Base-by-base conservation (phyloP, 2,329 filamentous ascomycete genomes). In the Paecilomyces fulvus region DNA sequence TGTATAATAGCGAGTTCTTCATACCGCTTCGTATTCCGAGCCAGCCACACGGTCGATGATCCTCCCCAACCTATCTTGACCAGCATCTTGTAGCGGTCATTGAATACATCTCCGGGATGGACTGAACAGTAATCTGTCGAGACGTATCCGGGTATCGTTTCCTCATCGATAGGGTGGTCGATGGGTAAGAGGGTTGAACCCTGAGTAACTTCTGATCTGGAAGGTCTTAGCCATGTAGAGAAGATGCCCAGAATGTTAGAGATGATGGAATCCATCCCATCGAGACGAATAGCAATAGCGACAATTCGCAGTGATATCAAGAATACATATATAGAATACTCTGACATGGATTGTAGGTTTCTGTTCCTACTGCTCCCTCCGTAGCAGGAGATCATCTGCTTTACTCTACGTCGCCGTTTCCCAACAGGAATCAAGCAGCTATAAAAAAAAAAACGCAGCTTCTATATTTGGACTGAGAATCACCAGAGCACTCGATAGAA, bases 141-240 rank as follows among this genome's bases (percentile, higher is more conserved):
- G 14, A 21, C 25, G 10, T 49, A 49, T 25, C 21, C 48, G 1
- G 48, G 48, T 9, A 70, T 59, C 1, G 59, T 59, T 54, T 77
- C 76, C 56, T 79, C 75, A 43, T 78, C 74, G 17, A 75, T 59
- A 9, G 58, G 60, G 55, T 61, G 50, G 9, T 56, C 25, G 10
- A 55, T 55, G 14, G 37, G 55, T 10, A 59, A n/a, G 3, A 23
- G 48, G 8, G 37, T 43, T 7, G 14, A 3, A 17, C n/a, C n/a
- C 7, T 43, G 37, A 9, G 10, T 25, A 20, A 12, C 8, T 49
- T 49, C 37, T 43, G 37, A 7, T 20, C 37, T 43, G 17, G n/a
- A 43, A 17, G 37, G 37, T 12, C 9, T 43, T 17, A 43, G n/a
- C 37, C 37, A 43, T 43, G 37, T 43, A 2, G 37, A n/a, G n/a